phyloP scores from a whole-genome alignment of 139 green algal species.

The Coelastrella sp. region DNA sequence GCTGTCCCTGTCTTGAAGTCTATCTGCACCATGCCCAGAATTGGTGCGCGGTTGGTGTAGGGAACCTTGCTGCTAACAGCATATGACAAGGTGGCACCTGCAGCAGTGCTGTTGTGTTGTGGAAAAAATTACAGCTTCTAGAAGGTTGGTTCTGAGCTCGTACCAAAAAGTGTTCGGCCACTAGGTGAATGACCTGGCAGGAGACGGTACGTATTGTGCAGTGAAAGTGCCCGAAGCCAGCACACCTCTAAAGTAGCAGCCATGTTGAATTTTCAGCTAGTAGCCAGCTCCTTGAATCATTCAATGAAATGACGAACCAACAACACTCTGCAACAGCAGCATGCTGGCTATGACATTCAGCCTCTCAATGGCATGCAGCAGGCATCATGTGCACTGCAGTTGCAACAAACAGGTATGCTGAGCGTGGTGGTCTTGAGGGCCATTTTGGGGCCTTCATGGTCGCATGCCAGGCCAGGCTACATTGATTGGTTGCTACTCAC shows the following conservation, averaged over 20 bases:
- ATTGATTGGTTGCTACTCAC: background rate
- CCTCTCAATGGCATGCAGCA: background rate
- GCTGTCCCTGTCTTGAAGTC: constrained; percentile 25
- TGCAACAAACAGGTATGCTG: background rate
- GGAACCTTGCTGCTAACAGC: constrained; percentile 10
- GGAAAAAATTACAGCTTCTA: too few relatives aligned
- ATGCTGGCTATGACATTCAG: background rate
- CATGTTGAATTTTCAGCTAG: background rate
- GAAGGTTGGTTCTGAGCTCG: too few relatives aligned
- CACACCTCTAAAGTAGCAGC: background rate
- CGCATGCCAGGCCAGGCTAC: background rate
- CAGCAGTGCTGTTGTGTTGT: background rate
- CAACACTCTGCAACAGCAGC: too few relatives aligned
- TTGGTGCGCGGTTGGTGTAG: constrained; percentile 1
- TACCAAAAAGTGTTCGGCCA: background rate
- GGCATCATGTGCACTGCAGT: background rate
- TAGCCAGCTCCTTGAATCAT: too few relatives aligned
- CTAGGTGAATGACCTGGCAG: background rate
- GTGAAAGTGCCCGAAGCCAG: background rate
- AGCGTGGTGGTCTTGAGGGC: background rate
- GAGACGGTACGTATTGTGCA: background rate
- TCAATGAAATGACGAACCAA: too few relatives aligned
- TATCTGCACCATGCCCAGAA: background rate
- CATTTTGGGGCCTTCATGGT: background rate
- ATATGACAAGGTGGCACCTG: background rate